Evolutionary conservation across 768 basidiomycete species (phyloP).

Genomic region (Mycena alexandri): DNA sequence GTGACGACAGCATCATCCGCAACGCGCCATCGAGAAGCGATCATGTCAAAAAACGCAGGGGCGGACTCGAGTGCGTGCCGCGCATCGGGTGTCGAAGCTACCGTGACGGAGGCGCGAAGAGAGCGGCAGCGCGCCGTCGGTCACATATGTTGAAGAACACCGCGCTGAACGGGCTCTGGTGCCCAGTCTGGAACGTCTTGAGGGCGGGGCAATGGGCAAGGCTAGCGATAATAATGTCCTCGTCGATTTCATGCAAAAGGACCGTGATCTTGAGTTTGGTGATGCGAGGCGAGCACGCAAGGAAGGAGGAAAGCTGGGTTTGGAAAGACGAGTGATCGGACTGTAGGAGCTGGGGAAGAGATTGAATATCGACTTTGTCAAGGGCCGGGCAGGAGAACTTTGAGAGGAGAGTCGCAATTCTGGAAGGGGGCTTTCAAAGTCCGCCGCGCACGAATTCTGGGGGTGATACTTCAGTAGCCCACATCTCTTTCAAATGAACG

Average conservation of each 20-base stretch:
- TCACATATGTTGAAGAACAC: conserved; percentile 4
- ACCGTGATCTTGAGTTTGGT: too few species aligned
- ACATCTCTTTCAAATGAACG: too few species aligned
- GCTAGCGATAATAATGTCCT: background rate
- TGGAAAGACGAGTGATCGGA: too few species aligned
- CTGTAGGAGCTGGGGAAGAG: too few species aligned
- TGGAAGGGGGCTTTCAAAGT: too few species aligned
- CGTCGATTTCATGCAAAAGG: too few species aligned
- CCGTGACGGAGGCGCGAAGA: background rate
- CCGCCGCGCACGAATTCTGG: too few species aligned
- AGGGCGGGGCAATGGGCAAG: background rate
- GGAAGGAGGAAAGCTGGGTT: too few species aligned
- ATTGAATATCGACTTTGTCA: too few species aligned
- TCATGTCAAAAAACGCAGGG: background rate
- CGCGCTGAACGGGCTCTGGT: background rate
- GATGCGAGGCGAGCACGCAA: too few species aligned
- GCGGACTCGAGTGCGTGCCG: background rate
- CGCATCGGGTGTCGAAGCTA: background rate
- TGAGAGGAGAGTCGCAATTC: background rate
- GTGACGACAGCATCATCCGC: conserved; percentile 1
- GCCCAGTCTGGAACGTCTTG: background rate
- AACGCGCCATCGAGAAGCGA: conserved; percentile 6
- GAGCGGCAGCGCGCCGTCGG: background rate
- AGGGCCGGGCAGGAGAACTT: conserved; percentile 11
- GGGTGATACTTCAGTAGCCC: too few species aligned